These are phyloP conservation scores for Volvox carteri DNA, from an alignment of 163 green algal species.

Conservation along the genomic window DNA sequence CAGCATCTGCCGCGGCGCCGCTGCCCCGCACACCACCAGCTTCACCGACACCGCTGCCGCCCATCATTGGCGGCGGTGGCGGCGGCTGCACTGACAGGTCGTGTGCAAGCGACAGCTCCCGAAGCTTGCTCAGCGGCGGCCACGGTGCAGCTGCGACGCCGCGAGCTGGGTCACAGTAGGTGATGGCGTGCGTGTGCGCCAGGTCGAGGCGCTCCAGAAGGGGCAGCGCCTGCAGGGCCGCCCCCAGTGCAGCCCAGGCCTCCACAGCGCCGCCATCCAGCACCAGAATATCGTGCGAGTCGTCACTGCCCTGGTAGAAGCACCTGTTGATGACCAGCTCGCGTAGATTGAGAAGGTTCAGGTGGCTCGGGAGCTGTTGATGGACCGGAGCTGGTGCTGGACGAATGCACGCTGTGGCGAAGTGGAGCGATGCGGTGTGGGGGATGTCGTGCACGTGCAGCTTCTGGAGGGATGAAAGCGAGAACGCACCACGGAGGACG, in stretches of 20 bases:
- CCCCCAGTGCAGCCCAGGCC: slow-evolving; percentile 21
- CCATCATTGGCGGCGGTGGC: not conserved
- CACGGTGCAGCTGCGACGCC: slow-evolving; percentile 10
- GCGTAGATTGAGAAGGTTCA: slow-evolving; percentile 12
- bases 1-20: not conserved
- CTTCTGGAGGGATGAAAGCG: not conserved
- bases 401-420: not conserved
- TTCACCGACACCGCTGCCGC: not conserved
- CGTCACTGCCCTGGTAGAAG: not conserved
- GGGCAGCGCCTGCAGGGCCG: not conserved
- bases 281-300: not conserved
- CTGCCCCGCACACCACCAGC: not conserved
- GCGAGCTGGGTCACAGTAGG: slow-evolving; percentile 35
- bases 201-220: slow-evolving; percentile 39
- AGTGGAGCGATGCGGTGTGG: not conserved
- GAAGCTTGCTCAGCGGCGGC: slow-evolving; percentile 25
- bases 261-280: slow-evolving; percentile 1
- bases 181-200: slow-evolving; percentile 38
- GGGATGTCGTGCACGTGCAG: slow-evolving; percentile 12
- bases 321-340: not conserved
- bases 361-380: not conserved
- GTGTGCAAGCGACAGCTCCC: slow-evolving; percentile 1
- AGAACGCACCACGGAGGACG: not conserved
- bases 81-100: slow-evolving; percentile 37
- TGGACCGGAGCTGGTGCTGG: not conserved